Conservation (phyloP, 2,329 filamentous ascomycete species). For the Penicillium sp. region DNA sequence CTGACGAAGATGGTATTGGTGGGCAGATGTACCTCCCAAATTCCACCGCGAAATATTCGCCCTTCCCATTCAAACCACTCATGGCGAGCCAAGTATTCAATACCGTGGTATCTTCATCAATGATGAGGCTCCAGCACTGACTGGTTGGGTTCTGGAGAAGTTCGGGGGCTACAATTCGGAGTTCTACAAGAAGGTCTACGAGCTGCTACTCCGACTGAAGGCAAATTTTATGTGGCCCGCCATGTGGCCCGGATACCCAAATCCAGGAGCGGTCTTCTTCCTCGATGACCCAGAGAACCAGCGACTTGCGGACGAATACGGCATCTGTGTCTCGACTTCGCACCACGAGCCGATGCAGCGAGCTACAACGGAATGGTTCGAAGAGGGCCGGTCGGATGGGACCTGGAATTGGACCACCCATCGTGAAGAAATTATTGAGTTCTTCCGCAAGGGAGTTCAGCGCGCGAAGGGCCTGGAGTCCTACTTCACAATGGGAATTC, state of each 20-base stretch:
- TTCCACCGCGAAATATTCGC: slow-evolving; percentile 60
- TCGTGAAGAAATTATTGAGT: slow-evolving; percentile 69
- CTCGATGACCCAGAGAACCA: slow-evolving; percentile 72
- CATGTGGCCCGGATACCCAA: slow-evolving; percentile 56
- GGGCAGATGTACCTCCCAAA: slow-evolving; percentile 64
- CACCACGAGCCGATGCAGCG: slow-evolving; percentile 75
- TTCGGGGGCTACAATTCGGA: slow-evolving; percentile 58
- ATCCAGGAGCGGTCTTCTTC: slow-evolving; percentile 67
- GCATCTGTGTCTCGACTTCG: slow-evolving; percentile 72
- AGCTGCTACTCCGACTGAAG: slow-evolving; percentile 69
- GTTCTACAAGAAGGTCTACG: slow-evolving; percentile 72
- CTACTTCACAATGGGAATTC: slow-evolving; percentile 70
- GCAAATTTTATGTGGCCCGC: slow-evolving; percentile 79
- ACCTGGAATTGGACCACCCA: slow-evolving; percentile 73
- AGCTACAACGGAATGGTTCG: slow-evolving; percentile 50
- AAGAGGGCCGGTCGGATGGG: slow-evolving; percentile 48
- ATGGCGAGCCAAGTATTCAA: slow-evolving; percentile 65
- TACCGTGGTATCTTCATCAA: slow-evolving; percentile 74
- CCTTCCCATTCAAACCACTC: slow-evolving; percentile 57
- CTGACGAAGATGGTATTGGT: slow-evolving; percentile 63
- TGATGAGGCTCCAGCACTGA: slow-evolving; percentile 69
- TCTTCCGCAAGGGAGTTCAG: slow-evolving; percentile 69
- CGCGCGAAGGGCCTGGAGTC: slow-evolving; percentile 69
- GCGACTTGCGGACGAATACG: slow-evolving; percentile 72
- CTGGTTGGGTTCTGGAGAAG: slow-evolving; percentile 64